Base-by-base conservation (phyloP, 352 stramenopile genomes). In the Pythium rishiriense region DNA sequence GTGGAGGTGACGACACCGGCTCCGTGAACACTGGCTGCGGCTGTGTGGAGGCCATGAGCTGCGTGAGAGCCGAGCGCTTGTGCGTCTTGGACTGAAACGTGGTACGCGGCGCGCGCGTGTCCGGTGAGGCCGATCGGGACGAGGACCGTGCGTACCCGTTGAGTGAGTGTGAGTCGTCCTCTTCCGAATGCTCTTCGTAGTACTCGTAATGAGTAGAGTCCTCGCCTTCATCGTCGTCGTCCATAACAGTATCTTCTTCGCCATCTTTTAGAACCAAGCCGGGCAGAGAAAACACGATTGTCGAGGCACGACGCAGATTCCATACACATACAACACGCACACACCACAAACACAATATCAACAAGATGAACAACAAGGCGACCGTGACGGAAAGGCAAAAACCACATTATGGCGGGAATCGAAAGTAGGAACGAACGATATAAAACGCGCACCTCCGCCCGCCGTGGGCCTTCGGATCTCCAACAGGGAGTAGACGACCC, bases 251-350 rank as follows among this genome's bases (percentile, higher is more conserved):
- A 17, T 59, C 52, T 12, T 63, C 45, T 15, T 62, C 43, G 47
- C 9, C 61, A 7, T 62, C 31, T 11, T 62, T 35, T 39, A 12
- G n/a, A 43, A 37, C 24, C 12, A 22, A 43, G 17, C 43, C 45
- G 6, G 37, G 15, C 14, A 25, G 45, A 45, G 10, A 29, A 24
- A 21, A 33, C 28, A 52, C 25, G 42, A 22, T 11, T 19, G 21
- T 19, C 29, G 50, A 49, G 42, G 24, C 35, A 58, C 51, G 24
- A 17, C 24, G 25, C 14, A 43, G 26, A 1, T 45, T 39, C 8
- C 11, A 58, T 22, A 60, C 52, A 72, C 56, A 65, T 54, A 58
- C 19, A 54, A 53, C 41, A 66, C 54, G 62, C 66, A 68, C 41
- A 64, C 26, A 64, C 24, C 26, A 66, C 25, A 43, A 46, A 64